phyloP scores from a whole-genome alignment of 2,329 filamentous ascomycete species.

The Fusarium kyushuense region DNA sequence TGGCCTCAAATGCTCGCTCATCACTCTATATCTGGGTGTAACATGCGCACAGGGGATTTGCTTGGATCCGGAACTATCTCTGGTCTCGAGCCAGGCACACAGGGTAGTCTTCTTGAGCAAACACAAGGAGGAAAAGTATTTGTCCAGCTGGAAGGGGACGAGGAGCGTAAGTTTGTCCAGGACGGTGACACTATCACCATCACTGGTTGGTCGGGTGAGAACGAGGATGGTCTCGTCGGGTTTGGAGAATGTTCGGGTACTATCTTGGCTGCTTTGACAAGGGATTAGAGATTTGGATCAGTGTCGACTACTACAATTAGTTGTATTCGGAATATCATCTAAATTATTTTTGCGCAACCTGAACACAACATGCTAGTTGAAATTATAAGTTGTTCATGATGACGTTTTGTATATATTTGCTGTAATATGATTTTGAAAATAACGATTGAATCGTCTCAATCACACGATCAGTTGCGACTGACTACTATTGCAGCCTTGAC shows the following conservation, averaged over 20 bases:
- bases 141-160: conserved; percentile 71
- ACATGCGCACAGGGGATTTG: conserved; percentile 78
- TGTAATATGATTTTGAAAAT: no score
- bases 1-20: conserved; percentile 88
- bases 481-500: no score
- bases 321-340: not conserved
- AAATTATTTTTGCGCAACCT: no score
- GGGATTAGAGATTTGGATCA: not conserved
- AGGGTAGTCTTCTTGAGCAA: conserved; percentile 79
- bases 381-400: no score
- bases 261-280: conserved; percentile 3
- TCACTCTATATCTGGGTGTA: conserved; percentile 82
- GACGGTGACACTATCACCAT: conserved; percentile 72
- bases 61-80: conserved; percentile 82
- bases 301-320: accelerated
- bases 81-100: conserved; percentile 71
- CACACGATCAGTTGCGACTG: no score
- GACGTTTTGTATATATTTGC: no score
- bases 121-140: conserved; percentile 75
- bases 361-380: no score
- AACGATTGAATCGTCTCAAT: no score
- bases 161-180: conserved; percentile 76
- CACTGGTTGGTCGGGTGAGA: conserved; percentile 29
- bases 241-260: conserved; percentile 39
- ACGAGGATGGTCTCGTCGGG: conserved; percentile 29